Evolutionary conservation across 139 green algal genomes (phyloP).

Genomic region (Zygnema circumcarinatum): DNA sequence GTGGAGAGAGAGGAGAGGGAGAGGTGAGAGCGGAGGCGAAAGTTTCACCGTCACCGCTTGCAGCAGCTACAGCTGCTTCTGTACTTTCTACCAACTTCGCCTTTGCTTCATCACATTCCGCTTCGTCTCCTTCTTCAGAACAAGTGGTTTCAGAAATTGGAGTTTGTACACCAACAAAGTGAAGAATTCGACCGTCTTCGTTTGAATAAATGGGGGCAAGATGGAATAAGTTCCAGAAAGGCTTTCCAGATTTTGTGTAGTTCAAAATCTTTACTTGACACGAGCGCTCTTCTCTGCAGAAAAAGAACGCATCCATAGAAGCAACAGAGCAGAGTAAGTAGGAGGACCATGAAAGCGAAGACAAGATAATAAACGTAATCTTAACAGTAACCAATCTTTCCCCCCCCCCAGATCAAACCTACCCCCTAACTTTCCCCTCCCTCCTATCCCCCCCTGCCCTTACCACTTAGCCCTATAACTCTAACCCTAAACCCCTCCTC

Average conservation of each 20-base stretch:
- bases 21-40: not conserved
- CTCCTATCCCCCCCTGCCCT: no score
- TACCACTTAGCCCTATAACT: no score
- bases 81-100: not conserved
- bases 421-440: no score
- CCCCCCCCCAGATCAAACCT: no score
- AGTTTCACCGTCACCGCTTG: no score
- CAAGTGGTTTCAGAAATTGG: not conserved
- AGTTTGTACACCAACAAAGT: conserved; percentile 47
- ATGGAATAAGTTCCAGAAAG: conserved; percentile 97
- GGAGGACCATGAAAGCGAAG: no score
- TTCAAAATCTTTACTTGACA: conserved; percentile 84
- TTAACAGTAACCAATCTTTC: no score
- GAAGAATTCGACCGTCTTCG: conserved; percentile 6
- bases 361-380: no score
- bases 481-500: no score
- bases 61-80: not conserved
- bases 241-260: conserved; percentile 87
- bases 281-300: conserved; percentile 13
- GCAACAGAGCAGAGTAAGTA: not conserved
- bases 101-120: not conserved
- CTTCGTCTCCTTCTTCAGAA: not conserved
- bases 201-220: conserved; percentile 84
- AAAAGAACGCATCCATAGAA: not conserved
- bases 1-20: conserved; percentile 12